Base-by-base conservation (phyloP, 441 rosid genomes). In the Melianthus villosus region DNA sequence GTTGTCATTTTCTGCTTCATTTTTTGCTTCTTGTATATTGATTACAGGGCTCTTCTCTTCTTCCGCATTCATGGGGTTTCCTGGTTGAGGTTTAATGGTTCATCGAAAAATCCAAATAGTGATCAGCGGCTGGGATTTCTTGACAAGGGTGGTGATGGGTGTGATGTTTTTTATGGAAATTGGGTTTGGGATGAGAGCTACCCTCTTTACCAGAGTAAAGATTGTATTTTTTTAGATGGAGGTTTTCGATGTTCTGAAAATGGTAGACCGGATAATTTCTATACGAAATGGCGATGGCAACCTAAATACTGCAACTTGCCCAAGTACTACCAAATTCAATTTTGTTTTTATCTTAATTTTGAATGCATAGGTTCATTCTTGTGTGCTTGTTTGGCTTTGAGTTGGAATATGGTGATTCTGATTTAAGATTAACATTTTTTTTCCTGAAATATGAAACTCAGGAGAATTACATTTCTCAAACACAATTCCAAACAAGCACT, bases 161-260 rank as follows among this genome's bases (percentile, higher is more conserved):
- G 97, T 53, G 75, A 84, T 56, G 57, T 79, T 45, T 83, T 89
- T 59, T 72, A 81, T 56, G 95, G 97, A 40, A 73, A 67, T 28
- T 89, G 95, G 97, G 75, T 77, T 16, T 89, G 95, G 95, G 97
- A 89, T 41, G 95, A 83, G 33, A 60, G 49, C n/a, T 89, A 89
- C 54, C 97, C 97, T 1, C 44, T 81, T 66, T 89, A 83, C 51
- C 78, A 73, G 25, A 75, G 93, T 27, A 75, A 62, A 65, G 92
- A 79, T 50, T 89, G 97, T 54, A 44, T 50, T 53, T 79, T 84
- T 56, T 45, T 84, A 44, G 97, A 84, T 55, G 43, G 10, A 35
- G 95, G 93, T 13, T 89, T 89, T 56, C 70, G 81, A 57, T 89
- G 97, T 52, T 54, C 57, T 12, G 95, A 89, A 44, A 81, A 60